Base-by-base conservation (phyloP, 352 stramenopile species). In the Pythium utonaiense region DNA sequence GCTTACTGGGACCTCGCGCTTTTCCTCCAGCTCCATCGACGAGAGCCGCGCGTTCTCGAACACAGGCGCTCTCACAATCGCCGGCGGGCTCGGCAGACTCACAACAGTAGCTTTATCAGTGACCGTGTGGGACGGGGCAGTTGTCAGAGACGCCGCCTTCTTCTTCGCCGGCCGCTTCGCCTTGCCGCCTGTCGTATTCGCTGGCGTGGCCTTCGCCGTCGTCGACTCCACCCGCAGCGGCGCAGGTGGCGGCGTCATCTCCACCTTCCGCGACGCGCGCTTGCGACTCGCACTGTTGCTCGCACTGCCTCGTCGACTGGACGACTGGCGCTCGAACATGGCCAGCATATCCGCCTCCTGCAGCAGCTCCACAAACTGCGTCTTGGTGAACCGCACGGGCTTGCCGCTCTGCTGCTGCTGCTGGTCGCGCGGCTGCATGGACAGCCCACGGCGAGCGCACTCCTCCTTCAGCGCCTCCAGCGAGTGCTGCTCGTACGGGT, bases 401-500 rank as follows among this genome's bases (percentile, higher is more conserved):
- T 73, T 61, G 25, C 33, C 47, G 40, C 62, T 56, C 12, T 41
- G 34, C 36, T 5, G 36, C 36, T 14, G 36, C 2, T 53, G 42
- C 12, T 50, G 57, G 10, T 56, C 51, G n/a, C 57, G 57, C 19
- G 48, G 3, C 21, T 28, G 40, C 1, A 70, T 13, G 42, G 53
- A 45, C 49, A 86, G 63, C 13, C 52, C 30, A 30, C 77, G 74
- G 16, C 69, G 59, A 1, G 45, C 22, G 9, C 78, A 51, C 45
- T 83, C 77, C 40, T 60, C 56, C 33, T 73, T 70, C 53, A 86
- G 62, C 17, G 68, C 57, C n/a, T 57, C 41, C 53, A 71, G 70
- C n/a, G 33, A 27, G 48, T 70, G 62, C 6, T 67, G 31, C 10
- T 83, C 77, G 72, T 86, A 86, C 52, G 77, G 77, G 50, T 78